Percentiles rank a stretch among this genome's conserved stretches.
Conservation (phyloP, 2,329 filamentous ascomycete species). For the Diaporthe australafricana region DNA sequence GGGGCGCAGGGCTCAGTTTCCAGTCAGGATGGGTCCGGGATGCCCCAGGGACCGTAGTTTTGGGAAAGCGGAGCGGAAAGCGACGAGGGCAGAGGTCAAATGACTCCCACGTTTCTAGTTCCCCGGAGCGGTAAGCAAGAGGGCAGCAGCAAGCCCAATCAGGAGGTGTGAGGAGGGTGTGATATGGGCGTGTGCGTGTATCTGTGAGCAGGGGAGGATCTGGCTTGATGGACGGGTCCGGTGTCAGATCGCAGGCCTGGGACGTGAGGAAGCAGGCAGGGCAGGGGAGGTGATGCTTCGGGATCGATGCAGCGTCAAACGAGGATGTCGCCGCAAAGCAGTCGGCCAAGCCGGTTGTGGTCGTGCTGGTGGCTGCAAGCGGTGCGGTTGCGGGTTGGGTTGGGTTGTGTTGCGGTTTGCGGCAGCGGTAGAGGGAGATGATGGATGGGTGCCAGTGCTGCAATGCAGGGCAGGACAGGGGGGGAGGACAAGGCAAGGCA, state of each 20-base stretch:
- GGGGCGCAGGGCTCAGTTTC: constrained; percentile 37
- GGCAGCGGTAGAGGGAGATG: not conserved
- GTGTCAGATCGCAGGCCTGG: constrained; percentile 34
- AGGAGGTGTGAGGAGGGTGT: constrained; percentile 15
- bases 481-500: not conserved
- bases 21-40: constrained; percentile 35
- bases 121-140: constrained; percentile 26
- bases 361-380: constrained; percentile 12
- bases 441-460: not conserved
- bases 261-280: constrained; percentile 7
- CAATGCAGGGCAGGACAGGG: constrained; percentile 14
- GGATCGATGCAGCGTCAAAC: constrained; percentile 22
- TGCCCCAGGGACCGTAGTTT: constrained; percentile 35
- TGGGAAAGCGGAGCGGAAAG: constrained; percentile 32
- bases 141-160: constrained; percentile 10
- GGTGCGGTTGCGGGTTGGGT: not conserved
- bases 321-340: constrained; percentile 20
- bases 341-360: constrained; percentile 27
- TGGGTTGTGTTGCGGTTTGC: constrained; percentile 7
- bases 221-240: constrained; percentile 31
- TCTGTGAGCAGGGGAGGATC: constrained; percentile 22
- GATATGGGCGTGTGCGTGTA: constrained; percentile 20
- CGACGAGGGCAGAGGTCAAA: constrained; percentile 21
- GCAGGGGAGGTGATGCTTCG: constrained; percentile 18
- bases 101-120: constrained; percentile 27